A percentile compares a stretch with the other conserved stretches of the same genome.
phyloP scores from a whole-genome alignment of 2,329 filamentous ascomycete genomes.

The Diaporthe ampelina region DNA sequence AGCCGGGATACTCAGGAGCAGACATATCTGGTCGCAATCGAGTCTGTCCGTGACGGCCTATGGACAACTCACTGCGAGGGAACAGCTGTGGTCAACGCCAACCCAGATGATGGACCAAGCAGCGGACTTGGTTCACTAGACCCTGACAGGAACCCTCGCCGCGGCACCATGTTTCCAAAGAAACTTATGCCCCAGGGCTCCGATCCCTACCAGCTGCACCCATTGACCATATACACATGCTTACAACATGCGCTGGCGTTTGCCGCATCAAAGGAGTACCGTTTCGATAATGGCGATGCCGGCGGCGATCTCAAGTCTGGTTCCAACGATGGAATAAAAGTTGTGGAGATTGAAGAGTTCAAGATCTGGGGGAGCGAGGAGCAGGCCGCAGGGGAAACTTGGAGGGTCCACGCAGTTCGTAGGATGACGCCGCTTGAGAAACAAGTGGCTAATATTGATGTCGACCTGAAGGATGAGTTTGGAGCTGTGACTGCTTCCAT shows the following conservation, averaged over 20 bases:
- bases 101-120: rapidly evolving
- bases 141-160: not conserved
- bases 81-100: not conserved
- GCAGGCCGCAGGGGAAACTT: not conserved
- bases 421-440: not conserved
- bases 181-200: not conserved
- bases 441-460: not conserved
- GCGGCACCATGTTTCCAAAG: not conserved
- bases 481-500: not conserved
- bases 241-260: not conserved
- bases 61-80: conserved; percentile 5
- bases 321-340: not conserved
- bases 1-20: not conserved
- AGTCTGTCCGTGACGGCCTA: not conserved
- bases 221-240: not conserved
- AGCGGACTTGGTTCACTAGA: too few relatives aligned
- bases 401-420: not conserved
- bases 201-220: not conserved
- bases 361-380: not conserved
- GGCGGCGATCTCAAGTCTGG: not conserved
- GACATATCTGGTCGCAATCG: not conserved
- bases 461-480: not conserved
- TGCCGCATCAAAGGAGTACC: not conserved
- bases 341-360: not conserved
- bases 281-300: not conserved